These are phyloP conservation scores for Alternaria angustiovoidea DNA, from an alignment of 2,329 filamentous ascomycete genomes.

Conservation along the genomic window DNA sequence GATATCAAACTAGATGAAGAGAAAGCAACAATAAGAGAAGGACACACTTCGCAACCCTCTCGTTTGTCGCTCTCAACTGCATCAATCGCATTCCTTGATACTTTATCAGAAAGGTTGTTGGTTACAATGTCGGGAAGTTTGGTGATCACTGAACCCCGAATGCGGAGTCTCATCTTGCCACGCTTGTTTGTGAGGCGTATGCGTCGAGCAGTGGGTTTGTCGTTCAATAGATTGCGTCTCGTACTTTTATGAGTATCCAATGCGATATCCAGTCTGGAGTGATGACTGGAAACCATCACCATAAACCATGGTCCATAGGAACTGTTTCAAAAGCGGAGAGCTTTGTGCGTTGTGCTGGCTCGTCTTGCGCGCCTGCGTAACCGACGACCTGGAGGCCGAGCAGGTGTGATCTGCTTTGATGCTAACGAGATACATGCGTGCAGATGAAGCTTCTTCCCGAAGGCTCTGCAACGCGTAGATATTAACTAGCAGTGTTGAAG, in stretches of 20 bases:
- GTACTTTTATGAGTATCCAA: not conserved
- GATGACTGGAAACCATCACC: not conserved
- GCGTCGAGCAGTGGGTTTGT: not conserved
- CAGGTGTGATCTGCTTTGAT: not conserved
- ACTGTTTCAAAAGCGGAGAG: not conserved
- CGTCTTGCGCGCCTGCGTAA: not conserved
- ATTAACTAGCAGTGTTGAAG: not conserved
- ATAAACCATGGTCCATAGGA: not conserved
- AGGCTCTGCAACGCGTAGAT: not conserved
- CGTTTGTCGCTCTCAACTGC: not conserved
- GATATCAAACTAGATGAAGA: fast-evolving
- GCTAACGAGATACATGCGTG: not conserved
- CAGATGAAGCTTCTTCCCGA: no score
- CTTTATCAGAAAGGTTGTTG: not conserved
- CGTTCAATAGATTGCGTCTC: not conserved
- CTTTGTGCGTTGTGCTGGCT: not conserved
- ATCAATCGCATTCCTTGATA: not conserved
- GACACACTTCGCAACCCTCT: fast-evolving
- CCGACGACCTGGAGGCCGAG: not conserved
- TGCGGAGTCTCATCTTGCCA: not conserved
- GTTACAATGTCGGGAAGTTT: not conserved
- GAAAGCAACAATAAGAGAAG: not conserved
- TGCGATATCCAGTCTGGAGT: not conserved
- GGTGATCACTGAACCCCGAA: not conserved
- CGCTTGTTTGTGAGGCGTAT: not conserved